Conservation (phyloP, 192 early-diverging fungal genomes). For the Coemansia pectinata region DNA sequence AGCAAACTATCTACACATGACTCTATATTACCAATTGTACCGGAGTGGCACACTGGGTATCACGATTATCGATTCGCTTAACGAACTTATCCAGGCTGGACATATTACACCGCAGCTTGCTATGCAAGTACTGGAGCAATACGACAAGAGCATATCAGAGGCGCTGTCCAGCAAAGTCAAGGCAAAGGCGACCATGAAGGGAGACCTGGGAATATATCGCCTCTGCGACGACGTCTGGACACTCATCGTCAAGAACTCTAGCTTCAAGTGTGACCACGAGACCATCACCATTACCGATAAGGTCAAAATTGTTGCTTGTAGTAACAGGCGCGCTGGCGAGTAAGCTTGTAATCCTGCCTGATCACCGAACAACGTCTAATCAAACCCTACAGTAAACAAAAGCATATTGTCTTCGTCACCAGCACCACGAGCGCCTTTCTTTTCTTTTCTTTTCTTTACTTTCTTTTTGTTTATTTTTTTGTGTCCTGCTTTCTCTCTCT, state of each 20-base stretch:
- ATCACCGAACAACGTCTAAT: not conserved
- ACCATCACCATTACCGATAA: slow-evolving; percentile 71
- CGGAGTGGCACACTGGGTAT: slow-evolving; percentile 77
- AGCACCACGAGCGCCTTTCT: not conserved
- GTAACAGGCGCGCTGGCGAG: slow-evolving; percentile 75
- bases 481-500: not conserved
- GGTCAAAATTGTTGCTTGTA: slow-evolving; percentile 95
- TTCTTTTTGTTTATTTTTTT: too few species aligned
- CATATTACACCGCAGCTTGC: slow-evolving; percentile 92
- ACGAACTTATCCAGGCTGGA: slow-evolving; percentile 87
- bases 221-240: slow-evolving; percentile 99
- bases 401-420: not conserved
- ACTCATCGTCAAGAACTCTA: slow-evolving; percentile 82
- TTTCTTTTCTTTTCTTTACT: too few species aligned
- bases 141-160: slow-evolving; percentile 77
- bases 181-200: slow-evolving; percentile 79
- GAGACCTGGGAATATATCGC: slow-evolving; percentile 78
- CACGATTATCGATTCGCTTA: slow-evolving; percentile 94
- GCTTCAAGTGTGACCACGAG: slow-evolving; percentile 85
- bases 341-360: slow-evolving; percentile 6
- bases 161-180: slow-evolving; percentile 78
- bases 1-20: slow-evolving; percentile 18
- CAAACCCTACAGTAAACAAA: not conserved
- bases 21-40: slow-evolving; percentile 72
- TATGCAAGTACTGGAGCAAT: slow-evolving; percentile 84